A percentile compares a stretch with the other conserved stretches of the same genome.
Conservation (phyloP, 2,329 filamentous ascomycete species). For the Ophiocordyceps camponoti-rufipedis region DNA sequence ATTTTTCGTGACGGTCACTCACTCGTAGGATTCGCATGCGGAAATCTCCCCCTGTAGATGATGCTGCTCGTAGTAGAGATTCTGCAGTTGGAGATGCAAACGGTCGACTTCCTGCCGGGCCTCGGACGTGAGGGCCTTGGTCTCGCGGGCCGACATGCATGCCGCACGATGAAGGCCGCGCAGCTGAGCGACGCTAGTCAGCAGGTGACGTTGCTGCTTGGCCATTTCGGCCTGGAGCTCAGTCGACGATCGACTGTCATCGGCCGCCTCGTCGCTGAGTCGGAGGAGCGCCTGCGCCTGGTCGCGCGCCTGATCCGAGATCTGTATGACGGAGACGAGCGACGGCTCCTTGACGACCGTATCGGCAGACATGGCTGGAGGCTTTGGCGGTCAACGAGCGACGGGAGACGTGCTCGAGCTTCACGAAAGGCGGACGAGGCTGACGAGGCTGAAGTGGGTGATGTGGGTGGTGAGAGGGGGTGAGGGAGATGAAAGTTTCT, state of each 20-base stretch:
- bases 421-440: not conserved
- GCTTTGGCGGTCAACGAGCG: conserved; percentile 12
- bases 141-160: conserved; percentile 63
- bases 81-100: conserved; percentile 82
- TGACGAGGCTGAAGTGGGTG: not conserved
- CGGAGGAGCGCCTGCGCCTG: conserved; percentile 51
- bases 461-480: not conserved
- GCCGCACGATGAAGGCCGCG: conserved; percentile 71
- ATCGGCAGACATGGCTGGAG: too few species aligned
- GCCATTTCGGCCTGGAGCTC: conserved; percentile 41
- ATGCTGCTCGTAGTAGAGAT: conserved; percentile 88
- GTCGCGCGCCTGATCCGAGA: conserved; percentile 53
- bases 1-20: conserved; percentile 16
- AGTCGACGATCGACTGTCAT: conserved; percentile 19
- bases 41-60: conserved; percentile 80
- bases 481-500: not conserved
- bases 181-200: conserved; percentile 61
- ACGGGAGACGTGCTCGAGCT: conserved; percentile 9
- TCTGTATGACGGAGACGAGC: conserved; percentile 50
- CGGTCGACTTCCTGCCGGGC: conserved; percentile 80
- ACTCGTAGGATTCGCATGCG: conserved; percentile 86
- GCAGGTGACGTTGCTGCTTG: conserved; percentile 62
- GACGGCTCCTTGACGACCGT: conserved; percentile 21
- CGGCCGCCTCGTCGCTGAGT: conserved; percentile 26
- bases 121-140: conserved; percentile 72